Evolutionary conservation across 176 grass and related monocot genomes (phyloP), one percentile per base, ranked within the genome.

Genomic region (Carex scoparia): DNA sequence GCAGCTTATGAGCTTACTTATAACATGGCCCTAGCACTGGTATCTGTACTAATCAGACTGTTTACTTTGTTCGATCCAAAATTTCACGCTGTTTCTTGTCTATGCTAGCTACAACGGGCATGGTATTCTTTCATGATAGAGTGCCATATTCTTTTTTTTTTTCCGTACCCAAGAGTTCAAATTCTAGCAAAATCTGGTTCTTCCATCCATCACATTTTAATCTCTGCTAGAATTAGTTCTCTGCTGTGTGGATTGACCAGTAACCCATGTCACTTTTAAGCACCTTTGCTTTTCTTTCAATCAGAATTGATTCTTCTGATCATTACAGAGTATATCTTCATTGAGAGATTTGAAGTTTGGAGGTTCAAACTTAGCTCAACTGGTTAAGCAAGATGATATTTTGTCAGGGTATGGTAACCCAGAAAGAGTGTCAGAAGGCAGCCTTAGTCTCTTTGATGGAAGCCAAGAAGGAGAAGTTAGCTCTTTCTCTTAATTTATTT

Each of bases 291-390:
- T 65, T 61, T 23, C 48, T 51, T 76, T 83, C 61, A n/a, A 30
- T 91, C 4, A 86, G 15, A 33, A 33, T 51, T 90, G 58, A 49
- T 90, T 3, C 33, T 87, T 85, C 33, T 87, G 14, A 65, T 59
- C 85, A 74, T 86, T 37, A 86, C 81, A 99, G 96, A 91, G 89
- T 72, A 99, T 95, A 90, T 95, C 93, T 35, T 99, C 90, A 2
- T 86, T 99, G 61, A 92, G 93, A 89, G 81, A 88, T 89, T 91
- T 88, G 54, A 99, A 95, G 78, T 94, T 89, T 82, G 91, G 96
- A 69, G 90, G 90, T 40, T 89, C 54, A 33, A 83, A 83, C 44
- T 40, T 87, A 91, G 87, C 87, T 85, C 49, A 92, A 91, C 84
- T 87, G 88, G 58, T 88, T 87, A 81, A 84, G 1, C 74, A 87